Evolutionary conservation across 495 filamentous ascomycete genomes (phyloP), one percentile per base, ranked within the genome.

Genomic region (Patellaria atrata): DNA sequence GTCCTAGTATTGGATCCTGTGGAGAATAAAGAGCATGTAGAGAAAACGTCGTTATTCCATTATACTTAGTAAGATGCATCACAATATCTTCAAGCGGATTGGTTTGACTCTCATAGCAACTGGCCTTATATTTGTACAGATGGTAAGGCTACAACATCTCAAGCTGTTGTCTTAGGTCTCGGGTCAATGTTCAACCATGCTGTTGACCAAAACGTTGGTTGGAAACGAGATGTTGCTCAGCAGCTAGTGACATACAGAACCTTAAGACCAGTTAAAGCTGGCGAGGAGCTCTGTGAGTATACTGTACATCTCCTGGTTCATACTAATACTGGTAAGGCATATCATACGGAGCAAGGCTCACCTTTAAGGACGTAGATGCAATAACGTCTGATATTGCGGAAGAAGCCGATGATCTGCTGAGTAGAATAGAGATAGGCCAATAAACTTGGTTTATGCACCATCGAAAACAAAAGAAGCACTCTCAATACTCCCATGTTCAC

Each of bases 151-250:
- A 39, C 40, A 27, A 52, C 44, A 33, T 44, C 45, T 3, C 67
- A 75, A 49, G 71, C 70, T n/a, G 42, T 73, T 8, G 47, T 70
- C 15, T 55, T 73, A 7, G 68, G 69, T 4, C 51, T 75, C 2
- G 71, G 70, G 17, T 59, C 54, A 22, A 63, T 73, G 59, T 70
- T 75, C 52, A 74, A 75, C 40, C 71, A 74, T 40, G 66, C 64
- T 2, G 47, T 41, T 0, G 34, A 50, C 12, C 67, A 73, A 38
- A 74, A 73, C 41, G 64, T 73, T 3, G 64, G 55, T 4, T 73
- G 65, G 63, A 53, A 53, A 29, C 48, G 65, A 27, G 61, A 73
- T 52, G 17, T 67, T 1, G 46, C 52, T 6, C 52, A 48, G 4
- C 41, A 57, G 21, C 30, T 63, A 8, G 53, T 75, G 16, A 58